Evolutionary conservation across 2,329 filamentous ascomycete species (phyloP), one percentile per base, ranked within the genome.

Genomic region (Fusarium sp.): DNA sequence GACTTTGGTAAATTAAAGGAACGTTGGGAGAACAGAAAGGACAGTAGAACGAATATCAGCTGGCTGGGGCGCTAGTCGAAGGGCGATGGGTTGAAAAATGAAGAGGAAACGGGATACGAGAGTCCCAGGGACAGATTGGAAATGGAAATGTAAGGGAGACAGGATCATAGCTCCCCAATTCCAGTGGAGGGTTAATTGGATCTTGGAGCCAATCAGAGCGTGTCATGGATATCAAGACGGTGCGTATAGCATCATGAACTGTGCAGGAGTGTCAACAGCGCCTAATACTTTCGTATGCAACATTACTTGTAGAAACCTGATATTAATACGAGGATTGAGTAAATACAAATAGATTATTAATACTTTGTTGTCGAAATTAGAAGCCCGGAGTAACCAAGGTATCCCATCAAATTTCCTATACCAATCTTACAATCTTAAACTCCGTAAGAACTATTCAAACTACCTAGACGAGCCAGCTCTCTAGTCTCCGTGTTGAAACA

Each of bases 61-160:
- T 59, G 28, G 51, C 52, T 57, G 62, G 43, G 33, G 62, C 49
- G 67, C 49, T 56, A 44, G 46, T 51, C 42, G 40, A 34, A 55
- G 52, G 47, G 52, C 39, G 46, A 26, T 50, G 38, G 40, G 45
- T 52, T 64, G 45, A 44, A 43, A 47, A 53, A 46, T 67, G 52
- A 54, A 52, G 52, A 52, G 50, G 55, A 67, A 31, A 50, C 22
- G 43, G 46, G 31, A 63, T 67, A 63, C 62, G 57, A 69, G 65
- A 33, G 17, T 55, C 26, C 31, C 43, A 56, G 50, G 59, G 62
- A 70, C 53, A 67, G 38, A 34, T 52, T 34, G 31, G 54, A 49
- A 53, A 36, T 52, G 46, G 63, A 52, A 55, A 68, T 57, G 62
- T 54, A 60, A 70, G 67, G 67, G 67, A 70, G 67, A 68, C 46